Evolutionary conservation across 192 early-diverging fungal genomes (phyloP).

Genomic region (Mortierella alpina): DNA sequence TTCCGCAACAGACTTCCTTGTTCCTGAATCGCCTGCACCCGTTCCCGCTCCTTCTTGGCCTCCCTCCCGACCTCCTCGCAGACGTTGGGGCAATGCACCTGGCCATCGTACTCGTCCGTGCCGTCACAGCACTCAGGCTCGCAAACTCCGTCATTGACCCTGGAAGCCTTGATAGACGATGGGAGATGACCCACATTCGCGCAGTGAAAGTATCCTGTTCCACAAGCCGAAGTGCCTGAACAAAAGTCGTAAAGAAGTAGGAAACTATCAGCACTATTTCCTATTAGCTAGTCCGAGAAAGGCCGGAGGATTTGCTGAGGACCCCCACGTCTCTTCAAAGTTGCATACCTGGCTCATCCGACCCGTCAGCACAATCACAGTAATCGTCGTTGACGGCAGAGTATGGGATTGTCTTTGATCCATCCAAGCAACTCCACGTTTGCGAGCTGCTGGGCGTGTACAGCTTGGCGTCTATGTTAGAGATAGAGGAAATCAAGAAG

Average conservation of each 20-base stretch:
- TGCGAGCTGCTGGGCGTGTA: constrained; percentile 15
- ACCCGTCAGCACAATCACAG: constrained; percentile 95
- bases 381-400: constrained; percentile 94
- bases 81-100: constrained; percentile 75
- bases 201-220: constrained; percentile 84
- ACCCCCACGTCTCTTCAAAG: not conserved
- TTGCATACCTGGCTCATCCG: constrained; percentile 88
- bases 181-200: constrained; percentile 81
- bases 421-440: constrained; percentile 80
- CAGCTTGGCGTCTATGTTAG: constrained; percentile 11
- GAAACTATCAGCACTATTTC: not conserved
- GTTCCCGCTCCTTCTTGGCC: constrained; percentile 51
- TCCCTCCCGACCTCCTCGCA: constrained; percentile 73
- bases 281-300: not conserved
- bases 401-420: constrained; percentile 73
- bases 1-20: constrained; percentile 37
- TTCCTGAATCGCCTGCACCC: constrained; percentile 22
- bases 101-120: constrained; percentile 81
- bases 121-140: constrained; percentile 97
- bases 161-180: constrained; percentile 68
- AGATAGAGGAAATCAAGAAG: not conserved
- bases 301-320: not conserved
- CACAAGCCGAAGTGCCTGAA: constrained; percentile 92
- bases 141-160: constrained; percentile 96
- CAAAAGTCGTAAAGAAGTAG: not conserved